Base-by-base conservation (phyloP, 2,329 filamentous ascomycete species). In the Phialocephala sp. region DNA sequence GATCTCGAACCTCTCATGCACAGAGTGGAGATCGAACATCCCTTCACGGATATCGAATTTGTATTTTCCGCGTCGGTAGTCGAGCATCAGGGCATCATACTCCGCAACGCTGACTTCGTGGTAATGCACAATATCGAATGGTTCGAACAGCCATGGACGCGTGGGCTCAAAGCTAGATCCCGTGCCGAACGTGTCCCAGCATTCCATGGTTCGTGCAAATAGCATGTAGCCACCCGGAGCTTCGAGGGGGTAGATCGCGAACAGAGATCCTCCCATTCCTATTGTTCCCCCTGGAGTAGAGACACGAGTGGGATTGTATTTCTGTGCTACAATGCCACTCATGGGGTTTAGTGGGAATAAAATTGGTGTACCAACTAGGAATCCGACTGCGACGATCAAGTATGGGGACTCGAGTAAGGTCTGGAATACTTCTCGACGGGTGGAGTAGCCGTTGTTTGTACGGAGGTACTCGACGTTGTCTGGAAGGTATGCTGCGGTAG, bases 211-310 rank as follows among this genome's bases (percentile, higher is more conserved):
- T 36, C 75, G 69, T 14, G 74, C 79, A 5, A 78, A 72, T 37
- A 79, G 72, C 75, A 75, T 76, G 70, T 80, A 81, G 0, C 80
- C 80, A 4, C 80, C 80, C 0, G 79, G 79, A 5, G 72, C 69
- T 27, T 78, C 78, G 0, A 76, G 73, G 0, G 77, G 75, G 59
- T 81, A 81, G 8, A 80, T 74, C 35, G 76, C 73, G 14, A 80
- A 69, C 14, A 75, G 64, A 3, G 73, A 74, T 0, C 80, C 78
- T 4, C 79, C 79, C 6, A 77, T 73, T 0, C 77, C 78, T 2
- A 81, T 71, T 0, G 78, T 76, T 0, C 78, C 79, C 4, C 72
- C 71, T 0, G 78, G 78, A 0, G 79, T 80, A 22, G 72, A 77
- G 1, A 73, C 71, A 0, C 79, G 72, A 3, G 76, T 75, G 0